Evolutionary conservation across 352 stramenopile species (phyloP).

Genomic region (Globisporangium parvum): DNA sequence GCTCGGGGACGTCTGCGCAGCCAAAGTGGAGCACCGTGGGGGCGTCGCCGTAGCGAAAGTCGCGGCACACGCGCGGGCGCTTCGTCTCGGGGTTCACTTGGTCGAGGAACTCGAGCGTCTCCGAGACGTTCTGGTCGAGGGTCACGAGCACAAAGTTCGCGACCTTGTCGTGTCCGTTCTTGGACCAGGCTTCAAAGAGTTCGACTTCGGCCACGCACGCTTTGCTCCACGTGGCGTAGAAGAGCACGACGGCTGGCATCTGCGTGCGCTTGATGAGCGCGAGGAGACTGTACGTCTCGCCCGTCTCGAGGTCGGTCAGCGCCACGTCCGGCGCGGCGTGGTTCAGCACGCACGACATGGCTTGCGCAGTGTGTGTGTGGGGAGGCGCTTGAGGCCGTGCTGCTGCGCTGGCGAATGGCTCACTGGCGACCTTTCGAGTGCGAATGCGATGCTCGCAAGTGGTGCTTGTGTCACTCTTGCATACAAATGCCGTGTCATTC

Average conservation of each 20-base stretch:
- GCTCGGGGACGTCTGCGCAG: slow-evolving; percentile 37
- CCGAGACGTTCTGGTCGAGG: slow-evolving; percentile 50
- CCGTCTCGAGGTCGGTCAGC: slow-evolving; percentile 49
- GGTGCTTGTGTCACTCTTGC: neutral
- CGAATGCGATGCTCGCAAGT: neutral
- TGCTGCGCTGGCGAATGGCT: no score
- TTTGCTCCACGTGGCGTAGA: slow-evolving; percentile 64
- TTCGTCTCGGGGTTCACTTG: slow-evolving; percentile 25
- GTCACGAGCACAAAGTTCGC: slow-evolving; percentile 63
- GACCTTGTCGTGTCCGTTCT: slow-evolving; percentile 32
- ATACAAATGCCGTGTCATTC: neutral
- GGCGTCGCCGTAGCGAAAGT: slow-evolving; percentile 30
- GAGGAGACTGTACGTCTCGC: slow-evolving; percentile 26
- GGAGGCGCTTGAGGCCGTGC: no score
- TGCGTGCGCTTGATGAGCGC: slow-evolving; percentile 27
- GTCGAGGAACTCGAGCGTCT: slow-evolving; percentile 44
- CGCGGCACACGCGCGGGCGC: slow-evolving; percentile 42
- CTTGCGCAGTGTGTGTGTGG: neutral
- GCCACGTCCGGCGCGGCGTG: slow-evolving; percentile 34
- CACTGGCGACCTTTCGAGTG: neutral
- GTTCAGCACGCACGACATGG: slow-evolving; percentile 49
- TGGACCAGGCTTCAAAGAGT: slow-evolving; percentile 51
- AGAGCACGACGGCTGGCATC: slow-evolving; percentile 41
- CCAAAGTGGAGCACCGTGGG: slow-evolving; percentile 54
- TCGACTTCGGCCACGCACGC: slow-evolving; percentile 46